Base-by-base conservation (phyloP, 2,329 filamentous ascomycete species). In the Hortaea werneckii region DNA sequence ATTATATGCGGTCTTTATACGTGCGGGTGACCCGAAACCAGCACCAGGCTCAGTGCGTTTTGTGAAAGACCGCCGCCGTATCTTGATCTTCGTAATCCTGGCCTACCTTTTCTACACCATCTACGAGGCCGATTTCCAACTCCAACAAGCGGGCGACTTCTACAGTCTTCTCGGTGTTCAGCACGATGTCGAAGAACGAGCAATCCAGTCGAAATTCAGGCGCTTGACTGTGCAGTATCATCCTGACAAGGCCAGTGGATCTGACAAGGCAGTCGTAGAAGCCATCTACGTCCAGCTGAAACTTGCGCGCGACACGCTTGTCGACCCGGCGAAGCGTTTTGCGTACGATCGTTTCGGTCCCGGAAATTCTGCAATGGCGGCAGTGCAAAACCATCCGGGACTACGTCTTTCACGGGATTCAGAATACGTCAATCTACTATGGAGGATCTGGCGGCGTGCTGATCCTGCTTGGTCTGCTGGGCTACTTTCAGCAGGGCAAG, bases 101-200 rank as follows among this genome's bases (percentile, higher is more conserved):
- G 69, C 78, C 50, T 98, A 96, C 69, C 85, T 96, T 34, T 68
- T 83, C 53, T 95, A 95, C 73, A 95, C 88, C 40, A 80, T 96
- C 58, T 92, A 89, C 70, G 90, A 96, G 69, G 84, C 87, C 58
- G 86, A 94, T 73, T 80, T 85, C 70, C 80, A 87, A 52, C 75
- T 95, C 28, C 83, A 79, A 51, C 71, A 75, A 39, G 71, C 74
- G 1, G 80, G 83, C 12, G 82, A 87, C 65, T 95, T 85, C 70
- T 96, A 95, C 69, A 72, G 78, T 40, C 77, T 83, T 52, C 77
- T 98, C 0, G 80, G 80, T 32, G 77, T 95, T 0, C 72, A 82
- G 9, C 73, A 82, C 34, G 65, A 76, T 46, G 83, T 85, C 8
- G 75, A 78, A 44, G 87, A 94, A 44, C 78, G 78, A 56, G 80